Evolutionary conservation across 2,329 filamentous ascomycete species (phyloP), one percentile per base, ranked within the genome.

Genomic region (Macrophomina phaseolina): DNA sequence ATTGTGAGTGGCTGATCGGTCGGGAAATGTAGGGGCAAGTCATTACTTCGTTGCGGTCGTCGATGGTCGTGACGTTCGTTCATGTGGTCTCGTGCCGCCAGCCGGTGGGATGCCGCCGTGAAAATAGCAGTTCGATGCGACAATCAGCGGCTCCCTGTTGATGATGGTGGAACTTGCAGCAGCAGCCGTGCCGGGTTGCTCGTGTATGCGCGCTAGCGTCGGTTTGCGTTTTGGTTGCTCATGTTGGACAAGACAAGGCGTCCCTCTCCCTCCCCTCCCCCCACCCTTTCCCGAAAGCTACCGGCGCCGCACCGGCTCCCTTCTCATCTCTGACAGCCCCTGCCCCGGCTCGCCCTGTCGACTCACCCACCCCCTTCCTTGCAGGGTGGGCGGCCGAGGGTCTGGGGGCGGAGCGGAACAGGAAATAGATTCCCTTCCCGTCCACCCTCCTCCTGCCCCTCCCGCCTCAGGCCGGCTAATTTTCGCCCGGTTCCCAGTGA

Each of bases 1-100:
- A 28, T 28, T 46, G 6, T 11, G 32, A 28, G 3, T 48, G 42
- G 14, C 16, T 7, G 40, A 28, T 14, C 23, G 40, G 11, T 61
- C 56, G 56, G 40, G 30, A 40, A 48, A 51, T 38, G 58, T 30
- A 62, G 58, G 58, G 30, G 28, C 3, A 16, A 40, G 52, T 23
- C 52, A 34, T 55, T 55, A 23, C 52, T 40, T 61, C 56, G 40
- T 62, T n/a, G 9, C 32, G 46, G 34, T 40, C 34, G 52, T 55
- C 23, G 16, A 38, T 4, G 42, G 16, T 55, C 51, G 51, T 52
- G 48, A 30, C 51, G 51, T 12, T 58, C 55, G 40, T 60, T 46
- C 16, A 28, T 28, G 40, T 51, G n/a, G n/a, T 48, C 45, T 14
- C 18, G 23, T 23, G 23, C 23, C 23, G 23, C 18, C 38, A 18